Conservation (phyloP, 106 monocot species). For the Dioscorea alata region DNA sequence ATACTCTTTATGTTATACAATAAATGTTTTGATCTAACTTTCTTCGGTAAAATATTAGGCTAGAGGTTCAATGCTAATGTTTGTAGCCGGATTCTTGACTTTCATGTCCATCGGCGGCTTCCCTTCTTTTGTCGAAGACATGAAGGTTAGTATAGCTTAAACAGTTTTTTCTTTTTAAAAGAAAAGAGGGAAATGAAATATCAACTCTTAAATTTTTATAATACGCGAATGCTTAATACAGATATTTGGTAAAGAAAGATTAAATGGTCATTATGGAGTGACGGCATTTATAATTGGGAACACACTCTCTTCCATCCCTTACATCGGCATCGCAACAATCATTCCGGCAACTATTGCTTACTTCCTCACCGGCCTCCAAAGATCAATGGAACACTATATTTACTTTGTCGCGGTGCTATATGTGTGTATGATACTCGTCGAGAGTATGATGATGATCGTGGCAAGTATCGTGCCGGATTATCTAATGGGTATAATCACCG, state of each 20-base stretch:
- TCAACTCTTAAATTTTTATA: no score
- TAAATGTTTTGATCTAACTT: no score
- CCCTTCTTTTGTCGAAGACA: conserved; percentile 40
- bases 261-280: conserved; percentile 77
- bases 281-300: conserved; percentile 42
- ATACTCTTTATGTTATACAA: neutral
- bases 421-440: conserved; percentile 62
- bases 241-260: conserved; percentile 62
- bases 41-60: conserved; percentile 1
- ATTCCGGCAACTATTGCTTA: conserved; percentile 64
- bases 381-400: conserved; percentile 35
- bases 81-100: conserved; percentile 26
- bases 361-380: conserved; percentile 60
- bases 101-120: conserved; percentile 41
- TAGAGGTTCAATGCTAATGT: conserved; percentile 20
- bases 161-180: neutral
- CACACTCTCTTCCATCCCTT: conserved; percentile 53
- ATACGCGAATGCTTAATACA: neutral
- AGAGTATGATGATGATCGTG: conserved; percentile 88
- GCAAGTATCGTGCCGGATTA: conserved; percentile 74
- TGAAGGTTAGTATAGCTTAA: conserved; percentile 18
- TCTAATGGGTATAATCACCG: conserved; percentile 83
- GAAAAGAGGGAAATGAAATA: no score
- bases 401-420: conserved; percentile 61
- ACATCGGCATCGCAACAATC: conserved; percentile 51